A percentile compares a stretch with the other conserved stretches of the same genome.
Conservation (phyloP, 1,284 basidiomycete species). For the Puccinia novopanici region DNA sequence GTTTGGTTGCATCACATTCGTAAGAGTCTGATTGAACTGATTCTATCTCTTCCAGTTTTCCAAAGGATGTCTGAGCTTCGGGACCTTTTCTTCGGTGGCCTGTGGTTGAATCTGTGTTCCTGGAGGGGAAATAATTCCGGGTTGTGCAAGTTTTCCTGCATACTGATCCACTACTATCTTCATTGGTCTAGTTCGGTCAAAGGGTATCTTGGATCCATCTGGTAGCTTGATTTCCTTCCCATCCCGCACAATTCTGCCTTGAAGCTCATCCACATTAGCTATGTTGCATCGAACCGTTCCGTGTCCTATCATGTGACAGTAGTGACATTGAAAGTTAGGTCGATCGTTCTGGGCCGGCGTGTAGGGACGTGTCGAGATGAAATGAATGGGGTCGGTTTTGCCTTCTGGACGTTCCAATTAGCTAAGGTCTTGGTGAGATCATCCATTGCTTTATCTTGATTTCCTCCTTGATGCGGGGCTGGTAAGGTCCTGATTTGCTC, state of each 20-base stretch:
- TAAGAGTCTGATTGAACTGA: neutral
- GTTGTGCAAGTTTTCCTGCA: neutral
- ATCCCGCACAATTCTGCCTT: neutral
- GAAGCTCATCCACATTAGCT: neutral
- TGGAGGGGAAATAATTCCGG: neutral
- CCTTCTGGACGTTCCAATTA: neutral
- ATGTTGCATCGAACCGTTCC: neutral
- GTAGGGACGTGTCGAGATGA: neutral
- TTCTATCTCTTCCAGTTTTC: neutral
- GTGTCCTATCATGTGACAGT: neutral
- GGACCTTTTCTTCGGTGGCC: neutral
- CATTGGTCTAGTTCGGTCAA: neutral
- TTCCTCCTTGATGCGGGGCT: neutral
- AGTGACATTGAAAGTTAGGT: conserved; percentile 6
- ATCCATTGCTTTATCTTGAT: neutral
- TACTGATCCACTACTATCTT: conserved; percentile 5
- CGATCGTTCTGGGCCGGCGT: neutral
- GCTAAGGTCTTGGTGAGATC: neutral
- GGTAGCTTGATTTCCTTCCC: too few relatives aligned
- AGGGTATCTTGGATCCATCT: neutral
- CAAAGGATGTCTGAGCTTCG: neutral
- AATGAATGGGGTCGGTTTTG: neutral
- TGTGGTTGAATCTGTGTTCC: neutral
- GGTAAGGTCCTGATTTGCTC: neutral
- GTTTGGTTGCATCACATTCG: neutral